These are phyloP conservation scores for Phragmites australis DNA, from an alignment of 176 grass and related monocot species.

Conservation along the genomic window DNA sequence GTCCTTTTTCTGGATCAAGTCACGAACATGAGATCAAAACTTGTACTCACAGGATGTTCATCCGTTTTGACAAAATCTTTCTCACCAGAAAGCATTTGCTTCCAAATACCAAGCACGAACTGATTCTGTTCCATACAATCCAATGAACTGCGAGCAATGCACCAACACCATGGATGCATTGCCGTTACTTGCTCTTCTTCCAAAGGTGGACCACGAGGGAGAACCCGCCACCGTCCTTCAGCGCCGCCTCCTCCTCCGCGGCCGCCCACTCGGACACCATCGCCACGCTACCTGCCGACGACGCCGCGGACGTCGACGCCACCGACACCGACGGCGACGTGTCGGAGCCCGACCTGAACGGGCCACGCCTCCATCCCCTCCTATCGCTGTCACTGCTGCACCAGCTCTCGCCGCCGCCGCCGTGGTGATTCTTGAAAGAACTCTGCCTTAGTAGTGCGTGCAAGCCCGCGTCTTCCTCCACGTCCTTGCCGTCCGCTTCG, in stretches of 20 bases:
- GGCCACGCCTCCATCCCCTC: slow-evolving; percentile 36
- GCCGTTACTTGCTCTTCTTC: slow-evolving; percentile 40
- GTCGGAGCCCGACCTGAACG: slow-evolving; percentile 54
- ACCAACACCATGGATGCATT: not conserved
- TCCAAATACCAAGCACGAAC: not conserved
- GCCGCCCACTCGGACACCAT: slow-evolving; percentile 43
- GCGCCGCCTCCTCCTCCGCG: slow-evolving; percentile 24
- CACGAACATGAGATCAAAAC: slow-evolving; percentile 11
- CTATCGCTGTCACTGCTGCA: slow-evolving; percentile 32
- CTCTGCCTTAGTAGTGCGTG: not conserved
- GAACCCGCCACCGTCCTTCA: slow-evolving; percentile 41
- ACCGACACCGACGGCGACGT: slow-evolving; percentile 53
- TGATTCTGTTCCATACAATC: not conserved
- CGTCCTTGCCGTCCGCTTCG: not conserved
- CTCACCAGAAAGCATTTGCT: not conserved
- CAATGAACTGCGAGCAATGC: not conserved
- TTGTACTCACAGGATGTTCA: slow-evolving; percentile 9
- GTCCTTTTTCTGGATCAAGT: not conserved
- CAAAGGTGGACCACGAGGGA: slow-evolving; percentile 41
- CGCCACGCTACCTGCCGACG: slow-evolving; percentile 38
- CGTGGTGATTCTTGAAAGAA: slow-evolving; percentile 25
- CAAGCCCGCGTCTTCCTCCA: not conserved
- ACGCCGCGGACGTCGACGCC: slow-evolving; percentile 46
- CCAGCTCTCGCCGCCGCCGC: slow-evolving; percentile 28
- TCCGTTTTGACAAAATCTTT: not conserved